Base-by-base conservation (phyloP, 2,329 filamentous ascomycete species). In the Grosmannia clavigera region DNA sequence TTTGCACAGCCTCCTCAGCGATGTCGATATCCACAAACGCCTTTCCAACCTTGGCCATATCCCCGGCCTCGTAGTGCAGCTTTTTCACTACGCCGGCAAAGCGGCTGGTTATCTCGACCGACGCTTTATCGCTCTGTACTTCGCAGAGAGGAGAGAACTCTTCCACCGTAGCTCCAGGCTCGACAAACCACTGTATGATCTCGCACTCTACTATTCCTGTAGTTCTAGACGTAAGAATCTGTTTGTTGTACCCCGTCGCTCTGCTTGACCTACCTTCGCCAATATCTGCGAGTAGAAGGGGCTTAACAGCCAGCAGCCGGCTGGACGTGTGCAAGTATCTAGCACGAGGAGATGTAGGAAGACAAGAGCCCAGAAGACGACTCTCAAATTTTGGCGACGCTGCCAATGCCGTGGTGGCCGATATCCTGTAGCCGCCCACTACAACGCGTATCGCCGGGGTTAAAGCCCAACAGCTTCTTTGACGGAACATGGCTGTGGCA, bases 171-270 rank as follows among this genome's bases (percentile, higher is more conserved):
- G 94, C 94, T 61, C 92, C 92, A 57, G 95, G 91, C 74, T 96
- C 88, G 65, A 99, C 92, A 72, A 97, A 99, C 94, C 94, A 99
- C 77, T 99, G 94, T 68, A 97, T 97, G 69, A 99, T 90, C 74
- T 99, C 94, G 70, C 94, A 96, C 76, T 99, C 94, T 70, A 94
- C 92, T 69, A 97, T 99, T 60, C 94, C 94, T 94, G 67, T 14
- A 11, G 3, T 12, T 27, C 16, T 12, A 46, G 38, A 46, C 5
- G 27, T 14, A 16, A 57, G 16, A 19, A 46, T 46, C 5, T n/a
- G 16, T 9, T 22, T 19, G 16, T 9, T n/a, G 7, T 19, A 3
- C 12, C 38, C 38, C 33, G 10, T 35, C 33, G 33, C 6, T 35
- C 33, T 35, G 33, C 5, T 9, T 40, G 38, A 58, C 33, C 11